Percentiles rank a stretch among this genome's conserved stretches.
Evolutionary conservation across 495 filamentous ascomycete genomes (phyloP).

Genomic region (Diplogelasinospora grovesii): DNA sequence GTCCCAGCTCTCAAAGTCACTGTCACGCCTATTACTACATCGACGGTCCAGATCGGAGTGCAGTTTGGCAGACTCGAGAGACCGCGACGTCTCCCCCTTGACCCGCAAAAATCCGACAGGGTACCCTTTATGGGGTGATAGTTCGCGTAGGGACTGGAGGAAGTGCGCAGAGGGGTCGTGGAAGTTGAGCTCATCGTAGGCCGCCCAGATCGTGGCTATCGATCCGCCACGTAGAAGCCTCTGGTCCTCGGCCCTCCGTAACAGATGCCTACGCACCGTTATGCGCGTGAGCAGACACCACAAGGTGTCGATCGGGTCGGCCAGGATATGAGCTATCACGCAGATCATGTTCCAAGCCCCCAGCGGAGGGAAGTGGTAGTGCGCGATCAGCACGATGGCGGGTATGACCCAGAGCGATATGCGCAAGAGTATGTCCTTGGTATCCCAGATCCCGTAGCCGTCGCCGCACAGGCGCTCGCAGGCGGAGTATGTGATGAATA

Average conservation of each 20-base stretch:
- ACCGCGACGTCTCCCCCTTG: no score
- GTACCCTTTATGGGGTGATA: no score
- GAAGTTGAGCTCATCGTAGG: slow-evolving; percentile 9
- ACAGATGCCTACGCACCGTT: slow-evolving; percentile 3
- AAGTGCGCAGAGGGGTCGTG: slow-evolving; percentile 7
- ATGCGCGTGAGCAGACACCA: slow-evolving; percentile 15
- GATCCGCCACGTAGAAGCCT: slow-evolving; percentile 1
- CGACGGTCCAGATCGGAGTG: no score
- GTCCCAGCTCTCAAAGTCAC: slow-evolving; percentile 8
- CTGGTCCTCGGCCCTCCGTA: not conserved
- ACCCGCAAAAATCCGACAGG: no score
- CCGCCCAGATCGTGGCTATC: slow-evolving; percentile 8
- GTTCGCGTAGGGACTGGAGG: not conserved
- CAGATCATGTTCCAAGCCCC: slow-evolving; percentile 4
- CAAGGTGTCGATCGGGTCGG: slow-evolving; percentile 17
- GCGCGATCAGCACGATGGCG: slow-evolving; percentile 11
- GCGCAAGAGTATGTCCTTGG: slow-evolving; percentile 12
- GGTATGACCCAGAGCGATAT: slow-evolving; percentile 15
- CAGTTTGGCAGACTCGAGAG: no score
- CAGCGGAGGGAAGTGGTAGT: slow-evolving; percentile 13
- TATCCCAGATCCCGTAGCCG: slow-evolving; percentile 14
- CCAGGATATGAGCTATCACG: slow-evolving; percentile 10
- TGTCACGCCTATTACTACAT: no score
- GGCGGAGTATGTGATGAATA: slow-evolving; percentile 7
- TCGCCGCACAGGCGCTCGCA: slow-evolving; percentile 13